These are phyloP conservation scores for Pichia nanzhaoensis DNA, from an alignment of 805 yeast genomes.

Conservation along the genomic window DNA sequence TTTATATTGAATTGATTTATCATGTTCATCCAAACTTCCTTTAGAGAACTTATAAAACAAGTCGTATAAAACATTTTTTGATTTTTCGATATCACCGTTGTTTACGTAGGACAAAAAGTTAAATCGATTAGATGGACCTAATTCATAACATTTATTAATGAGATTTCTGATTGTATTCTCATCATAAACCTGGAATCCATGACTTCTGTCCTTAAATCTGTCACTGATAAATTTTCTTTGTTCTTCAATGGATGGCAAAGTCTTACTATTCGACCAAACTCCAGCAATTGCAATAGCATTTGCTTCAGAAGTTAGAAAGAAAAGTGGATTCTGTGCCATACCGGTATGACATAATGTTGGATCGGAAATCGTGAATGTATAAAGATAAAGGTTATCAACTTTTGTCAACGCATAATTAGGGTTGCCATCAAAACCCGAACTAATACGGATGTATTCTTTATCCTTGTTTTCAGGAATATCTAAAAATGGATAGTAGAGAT, in stretches of 20 bases:
- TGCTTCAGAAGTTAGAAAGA: slow-evolving; percentile 44
- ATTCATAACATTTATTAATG: slow-evolving; percentile 10
- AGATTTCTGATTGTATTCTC: slow-evolving; percentile 12
- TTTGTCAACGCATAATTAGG: slow-evolving; percentile 14
- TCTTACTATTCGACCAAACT: slow-evolving; percentile 39
- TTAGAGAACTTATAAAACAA: slow-evolving; percentile 13
- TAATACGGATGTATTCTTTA: slow-evolving; percentile 16
- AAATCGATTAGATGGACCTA: slow-evolving; percentile 13
- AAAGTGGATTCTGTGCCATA: slow-evolving; percentile 35
- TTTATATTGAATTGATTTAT: background rate
- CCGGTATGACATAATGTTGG: slow-evolving; percentile 38
- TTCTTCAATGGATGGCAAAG: slow-evolving; percentile 32
- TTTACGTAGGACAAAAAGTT: slow-evolving; percentile 5
- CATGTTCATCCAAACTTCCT: slow-evolving; percentile 8
- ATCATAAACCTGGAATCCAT: slow-evolving; percentile 16
- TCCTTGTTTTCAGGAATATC: slow-evolving; percentile 22
- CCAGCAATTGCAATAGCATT: slow-evolving; percentile 49
- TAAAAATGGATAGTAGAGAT: slow-evolving; percentile 37
- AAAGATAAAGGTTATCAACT: slow-evolving; percentile 19
- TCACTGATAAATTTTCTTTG: slow-evolving; percentile 9
- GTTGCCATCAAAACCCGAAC: slow-evolving; percentile 31
- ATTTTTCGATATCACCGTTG: slow-evolving; percentile 1
- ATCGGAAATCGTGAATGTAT: slow-evolving; percentile 36
- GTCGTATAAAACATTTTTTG: slow-evolving; percentile 5
- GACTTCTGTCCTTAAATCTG: slow-evolving; percentile 12